Percentiles rank a stretch among this genome's conserved stretches.
Conservation (phyloP, 805 yeast species). For the Starmerella gropengiesseri region DNA sequence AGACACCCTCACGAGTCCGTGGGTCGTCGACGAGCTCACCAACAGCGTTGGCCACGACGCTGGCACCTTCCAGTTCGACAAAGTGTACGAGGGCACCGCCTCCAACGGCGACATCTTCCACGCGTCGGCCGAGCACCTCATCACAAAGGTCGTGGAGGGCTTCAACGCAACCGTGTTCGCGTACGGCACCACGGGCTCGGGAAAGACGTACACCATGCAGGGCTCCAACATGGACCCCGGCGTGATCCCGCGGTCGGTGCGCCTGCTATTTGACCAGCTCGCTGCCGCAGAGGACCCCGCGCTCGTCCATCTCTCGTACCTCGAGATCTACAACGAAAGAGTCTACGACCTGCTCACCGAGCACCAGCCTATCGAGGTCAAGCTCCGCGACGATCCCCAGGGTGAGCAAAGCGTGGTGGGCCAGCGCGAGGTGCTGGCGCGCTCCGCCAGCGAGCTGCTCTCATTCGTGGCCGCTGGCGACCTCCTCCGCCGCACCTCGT, state of each 20-base stretch:
- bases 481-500: conserved; percentile 62
- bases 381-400: conserved; percentile 63
- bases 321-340: conserved; percentile 81
- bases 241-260: conserved; percentile 56
- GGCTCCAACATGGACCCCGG: conserved; percentile 57
- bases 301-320: conserved; percentile 53
- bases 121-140: conserved; percentile 43
- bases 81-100: conserved; percentile 53
- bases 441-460: conserved; percentile 49
- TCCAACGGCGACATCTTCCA: conserved; percentile 54
- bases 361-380: conserved; percentile 35
- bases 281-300: conserved; percentile 11
- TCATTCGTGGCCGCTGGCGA: conserved; percentile 59
- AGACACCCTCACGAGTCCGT: conserved; percentile 1
- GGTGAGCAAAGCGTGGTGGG: conserved; percentile 71
- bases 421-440: conserved; percentile 49
- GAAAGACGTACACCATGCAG: conserved; percentile 80
- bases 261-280: conserved; percentile 40
- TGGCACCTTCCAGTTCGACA: conserved; percentile 64
- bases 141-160: conserved; percentile 52
- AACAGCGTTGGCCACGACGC: conserved; percentile 18
- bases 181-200: conserved; percentile 90
- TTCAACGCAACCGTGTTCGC: conserved; percentile 86
- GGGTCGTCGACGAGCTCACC: conserved; percentile 9
- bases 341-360: conserved; percentile 59